Evolutionary conservation across 306 rosid genomes (phyloP).

Genomic region (Prosopis cineraria): DNA sequence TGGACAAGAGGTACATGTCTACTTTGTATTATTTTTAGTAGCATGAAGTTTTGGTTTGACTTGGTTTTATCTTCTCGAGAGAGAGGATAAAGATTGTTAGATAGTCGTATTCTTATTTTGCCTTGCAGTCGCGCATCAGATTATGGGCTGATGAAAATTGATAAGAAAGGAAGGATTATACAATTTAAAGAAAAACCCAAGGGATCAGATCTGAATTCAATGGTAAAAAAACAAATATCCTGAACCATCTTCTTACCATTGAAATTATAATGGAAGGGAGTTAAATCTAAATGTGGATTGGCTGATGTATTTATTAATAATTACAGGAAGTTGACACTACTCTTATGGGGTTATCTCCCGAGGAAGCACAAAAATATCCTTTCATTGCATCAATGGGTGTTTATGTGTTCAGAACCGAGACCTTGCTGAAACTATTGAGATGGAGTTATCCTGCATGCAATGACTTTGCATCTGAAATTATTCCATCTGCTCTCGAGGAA

Average conservation of each 20-base stretch:
- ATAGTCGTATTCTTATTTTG: no score
- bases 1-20: slow-evolving; percentile 65
- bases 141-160: slow-evolving; percentile 90
- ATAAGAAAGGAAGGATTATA: slow-evolving; percentile 59
- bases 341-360: slow-evolving; percentile 72
- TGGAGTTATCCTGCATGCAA: slow-evolving; percentile 68
- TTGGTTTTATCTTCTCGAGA: neutral
- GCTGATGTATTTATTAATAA: no score
- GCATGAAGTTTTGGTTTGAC: neutral
- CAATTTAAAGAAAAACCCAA: slow-evolving; percentile 93
- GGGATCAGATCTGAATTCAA: slow-evolving; percentile 81
- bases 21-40: no score
- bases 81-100: no score
- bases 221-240: slow-evolving; percentile 68
- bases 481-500: slow-evolving; percentile 80
- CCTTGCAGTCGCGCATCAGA: slow-evolving; percentile 88
- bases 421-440: slow-evolving; percentile 71
- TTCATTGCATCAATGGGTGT: slow-evolving; percentile 98
- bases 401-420: slow-evolving; percentile 80
- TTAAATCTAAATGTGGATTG: no score
- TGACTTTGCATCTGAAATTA: slow-evolving; percentile 94
- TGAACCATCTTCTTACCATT: neutral
- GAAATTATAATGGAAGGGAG: slow-evolving; percentile 1
- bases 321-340: slow-evolving; percentile 89
- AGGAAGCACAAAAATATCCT: slow-evolving; percentile 65